Base-by-base conservation (phyloP, 441 rosid species). In the Viola pubescens region DNA sequence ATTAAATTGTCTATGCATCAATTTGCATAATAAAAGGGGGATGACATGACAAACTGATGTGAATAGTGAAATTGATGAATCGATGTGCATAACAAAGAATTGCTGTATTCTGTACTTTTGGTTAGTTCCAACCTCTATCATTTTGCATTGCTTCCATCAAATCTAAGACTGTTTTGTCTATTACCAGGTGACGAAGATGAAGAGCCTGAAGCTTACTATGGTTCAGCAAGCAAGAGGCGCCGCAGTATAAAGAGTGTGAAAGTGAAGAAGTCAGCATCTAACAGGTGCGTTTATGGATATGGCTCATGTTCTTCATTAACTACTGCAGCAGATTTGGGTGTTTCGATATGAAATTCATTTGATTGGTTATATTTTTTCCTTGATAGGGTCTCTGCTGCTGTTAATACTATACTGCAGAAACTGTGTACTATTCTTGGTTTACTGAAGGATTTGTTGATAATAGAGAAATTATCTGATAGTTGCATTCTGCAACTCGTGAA, bases 401-500 rank as follows among this genome's bases (percentile, higher is more conserved):
- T 87, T 73, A 87, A 74, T 81, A 73, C 82, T 34, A 79, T 82
- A 68, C 79, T 85, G 57, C 99, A 94, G 84, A 94, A 94, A 73
- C 91, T 94, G 48, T 94, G 98, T 74, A 84, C 98, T 40, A 81
- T 94, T 74, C 84, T 94, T 62, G 96, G 88, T 69, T 82, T 91
- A 59, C 85, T 94, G 59, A 88, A 84, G 83, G 98, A 94, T 76
- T 84, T 94, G 73, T 74, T 91, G 67, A 58, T 87, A 63, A 82
- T 87, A 59, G 99, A 94, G 86, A 89, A 76, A 77, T 74, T 94
- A 63, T 91, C 99, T 54, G 99, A 94, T 81, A 87, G 98, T 77
- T 91, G 97, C 83, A 89, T 94, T 71, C 75, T 94, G 57, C 99
- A 94, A 76, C 79, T 94, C 70, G 75, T 89, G 65, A 94, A 81